phyloP scores from a whole-genome alignment of 2,329 filamentous ascomycete species.

The Sclerotinia glacialis region DNA sequence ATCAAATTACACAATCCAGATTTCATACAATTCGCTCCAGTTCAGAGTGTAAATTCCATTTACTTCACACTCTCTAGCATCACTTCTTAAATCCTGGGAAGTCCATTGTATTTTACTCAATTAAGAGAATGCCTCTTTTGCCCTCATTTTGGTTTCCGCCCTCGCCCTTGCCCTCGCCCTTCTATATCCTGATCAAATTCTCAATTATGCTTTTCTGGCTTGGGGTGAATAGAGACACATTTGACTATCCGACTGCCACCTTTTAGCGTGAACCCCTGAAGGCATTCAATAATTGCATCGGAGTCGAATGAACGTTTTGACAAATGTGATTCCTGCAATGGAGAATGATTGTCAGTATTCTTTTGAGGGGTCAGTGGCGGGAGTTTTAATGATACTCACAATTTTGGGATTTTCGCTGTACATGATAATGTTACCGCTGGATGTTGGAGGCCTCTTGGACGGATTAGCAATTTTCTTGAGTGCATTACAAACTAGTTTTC shows the following conservation, averaged over 20 bases:
- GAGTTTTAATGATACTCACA: not conserved
- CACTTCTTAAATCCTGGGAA: not conserved
- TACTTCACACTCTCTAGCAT: too few species aligned
- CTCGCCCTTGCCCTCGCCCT: not conserved
- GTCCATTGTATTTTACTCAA: not conserved
- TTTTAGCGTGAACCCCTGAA: not conserved
- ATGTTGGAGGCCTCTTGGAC: not conserved
- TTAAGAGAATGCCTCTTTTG: not conserved
- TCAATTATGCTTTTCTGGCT: not conserved
- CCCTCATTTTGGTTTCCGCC: too few species aligned
- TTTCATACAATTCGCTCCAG: not conserved
- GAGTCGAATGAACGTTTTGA: not conserved
- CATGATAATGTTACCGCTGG: not conserved
- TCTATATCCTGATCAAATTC: too few species aligned
- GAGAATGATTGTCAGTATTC: not conserved
- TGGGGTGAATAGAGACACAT: not conserved
- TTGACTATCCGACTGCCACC: not conserved
- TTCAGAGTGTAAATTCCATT: not conserved
- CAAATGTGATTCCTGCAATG: not conserved
- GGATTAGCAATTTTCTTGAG: not conserved
- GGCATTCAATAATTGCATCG: not conserved
- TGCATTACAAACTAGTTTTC: too few species aligned
- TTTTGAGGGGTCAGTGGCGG: too few species aligned
- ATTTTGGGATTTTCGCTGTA: not conserved
- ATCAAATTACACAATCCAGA: not conserved